phyloP scores from a whole-genome alignment of 768 basidiomycete genomes.

The Pulveroboletus sp. region DNA sequence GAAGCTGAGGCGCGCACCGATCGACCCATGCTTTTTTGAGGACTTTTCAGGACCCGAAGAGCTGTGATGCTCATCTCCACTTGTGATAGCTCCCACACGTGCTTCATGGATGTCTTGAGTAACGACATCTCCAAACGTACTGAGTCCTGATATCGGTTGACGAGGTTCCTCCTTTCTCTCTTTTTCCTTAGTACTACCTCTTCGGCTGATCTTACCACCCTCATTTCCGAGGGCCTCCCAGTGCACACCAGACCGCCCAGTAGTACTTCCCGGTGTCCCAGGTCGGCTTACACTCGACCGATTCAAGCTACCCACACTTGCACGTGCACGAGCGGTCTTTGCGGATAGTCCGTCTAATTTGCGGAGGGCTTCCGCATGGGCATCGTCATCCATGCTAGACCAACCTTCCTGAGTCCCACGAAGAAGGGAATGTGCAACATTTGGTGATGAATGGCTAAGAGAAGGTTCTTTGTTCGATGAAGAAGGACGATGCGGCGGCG shows the following conservation, averaged over 20 bases:
- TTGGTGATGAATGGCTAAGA: conserved; percentile 45
- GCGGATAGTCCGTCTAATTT: conserved; percentile 87
- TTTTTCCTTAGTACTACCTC: conserved; percentile 38
- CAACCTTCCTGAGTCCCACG: conserved; percentile 88
- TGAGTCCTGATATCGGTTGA: conserved; percentile 27
- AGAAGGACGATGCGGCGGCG: conserved; percentile 31
- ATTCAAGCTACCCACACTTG: conserved; percentile 70
- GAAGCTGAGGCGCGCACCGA: conserved; percentile 63
- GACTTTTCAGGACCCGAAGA: conserved; percentile 55
- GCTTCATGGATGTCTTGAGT: conserved; percentile 39
- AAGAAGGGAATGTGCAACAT: conserved; percentile 79
- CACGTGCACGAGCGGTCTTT: conserved; percentile 69
- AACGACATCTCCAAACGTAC: conserved; percentile 32
- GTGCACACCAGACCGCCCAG: conserved; percentile 43
- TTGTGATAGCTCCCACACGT: conserved; percentile 39
- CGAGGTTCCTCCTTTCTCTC: conserved; percentile 40
- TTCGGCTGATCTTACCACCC: conserved; percentile 33
- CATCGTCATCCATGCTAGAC: conserved; percentile 83
- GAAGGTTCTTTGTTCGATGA: conserved; percentile 39
- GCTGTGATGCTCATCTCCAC: conserved; percentile 54
- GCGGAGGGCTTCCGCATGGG: conserved; percentile 84
- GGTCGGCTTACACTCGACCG: conserved; percentile 66
- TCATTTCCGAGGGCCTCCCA: conserved; percentile 66
- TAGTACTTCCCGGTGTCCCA: conserved; percentile 65
- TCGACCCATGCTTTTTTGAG: conserved; percentile 56